A percentile compares a stretch with the other conserved stretches of the same genome.
Conservation (phyloP, 2,329 filamentous ascomycete genomes). For the Sphaerulina musiva region DNA sequence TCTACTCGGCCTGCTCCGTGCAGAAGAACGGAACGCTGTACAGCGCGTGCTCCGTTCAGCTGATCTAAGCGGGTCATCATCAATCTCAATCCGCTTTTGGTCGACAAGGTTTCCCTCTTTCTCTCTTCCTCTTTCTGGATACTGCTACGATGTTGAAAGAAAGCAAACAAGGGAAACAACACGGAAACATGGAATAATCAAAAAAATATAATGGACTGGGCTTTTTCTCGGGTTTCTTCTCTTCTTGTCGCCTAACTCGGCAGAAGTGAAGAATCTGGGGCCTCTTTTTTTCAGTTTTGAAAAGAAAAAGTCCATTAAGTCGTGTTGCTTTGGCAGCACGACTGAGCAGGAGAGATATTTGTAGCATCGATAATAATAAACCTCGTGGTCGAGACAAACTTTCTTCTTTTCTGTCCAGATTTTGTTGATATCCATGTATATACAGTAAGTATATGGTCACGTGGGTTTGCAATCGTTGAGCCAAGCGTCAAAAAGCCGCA, state of each 20-base stretch:
- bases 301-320: not conserved
- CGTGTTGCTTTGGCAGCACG: not conserved
- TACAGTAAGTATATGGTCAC: not conserved
- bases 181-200: not conserved
- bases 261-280: not conserved
- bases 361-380: not conserved
- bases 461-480: not conserved
- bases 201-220: not conserved
- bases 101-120: too few species aligned
- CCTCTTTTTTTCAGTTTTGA: not conserved
- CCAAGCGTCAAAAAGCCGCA: not conserved
- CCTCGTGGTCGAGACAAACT: not conserved
- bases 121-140: too few species aligned
- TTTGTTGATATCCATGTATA: not conserved
- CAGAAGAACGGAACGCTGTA: not conserved
- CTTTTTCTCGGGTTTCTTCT: not conserved
- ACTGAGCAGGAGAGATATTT: not conserved
- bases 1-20: not conserved
- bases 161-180: not conserved
- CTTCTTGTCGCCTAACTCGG: not conserved
- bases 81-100: too few species aligned
- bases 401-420: not conserved
- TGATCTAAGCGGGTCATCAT: not conserved
- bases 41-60: not conserved
- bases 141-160: not conserved